phyloP scores from a whole-genome alignment of 768 basidiomycete genomes.

The Infundibulicybe gibba region DNA sequence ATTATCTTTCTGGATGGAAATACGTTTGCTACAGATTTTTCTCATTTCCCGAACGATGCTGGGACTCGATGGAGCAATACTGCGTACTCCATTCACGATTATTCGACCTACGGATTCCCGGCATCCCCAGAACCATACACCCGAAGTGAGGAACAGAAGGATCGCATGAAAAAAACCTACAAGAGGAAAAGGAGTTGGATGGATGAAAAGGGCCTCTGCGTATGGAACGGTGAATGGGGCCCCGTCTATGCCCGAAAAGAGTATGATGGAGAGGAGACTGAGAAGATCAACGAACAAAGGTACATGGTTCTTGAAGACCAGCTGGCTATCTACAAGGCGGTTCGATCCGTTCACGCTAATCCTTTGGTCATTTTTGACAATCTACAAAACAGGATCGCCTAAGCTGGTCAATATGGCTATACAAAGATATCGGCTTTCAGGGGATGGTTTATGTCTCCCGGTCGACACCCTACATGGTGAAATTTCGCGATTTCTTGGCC shows the following conservation, averaged over 20 bases:
- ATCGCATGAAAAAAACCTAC: constrained; percentile 49
- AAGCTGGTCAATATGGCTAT: constrained; percentile 83
- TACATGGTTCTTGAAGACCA: constrained; percentile 71
- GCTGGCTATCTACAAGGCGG: constrained; percentile 61
- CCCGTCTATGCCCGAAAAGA: constrained; percentile 68
- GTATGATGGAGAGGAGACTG: constrained; percentile 51
- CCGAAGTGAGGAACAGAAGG: constrained; percentile 44
- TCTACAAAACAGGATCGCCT: constrained; percentile 42
- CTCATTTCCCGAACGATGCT: constrained; percentile 54
- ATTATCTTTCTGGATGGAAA: constrained; percentile 77
- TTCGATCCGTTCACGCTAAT: constrained; percentile 12
- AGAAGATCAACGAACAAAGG: constrained; percentile 59
- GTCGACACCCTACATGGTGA: constrained; percentile 64
- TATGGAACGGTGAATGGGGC: constrained; percentile 87
- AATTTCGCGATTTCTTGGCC: constrained; percentile 59
- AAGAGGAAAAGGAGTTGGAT: constrained; percentile 76
- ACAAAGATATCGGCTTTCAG: constrained; percentile 81
- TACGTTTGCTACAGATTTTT: constrained; percentile 75
- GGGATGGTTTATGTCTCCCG: constrained; percentile 70
- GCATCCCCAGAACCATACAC: constrained; percentile 48
- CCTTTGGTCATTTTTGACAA: neutral
- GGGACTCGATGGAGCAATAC: constrained; percentile 60
- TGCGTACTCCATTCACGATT: constrained; percentile 75
- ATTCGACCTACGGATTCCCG: constrained; percentile 66
- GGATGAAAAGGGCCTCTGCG: constrained; percentile 61